Percentiles rank a stretch among this genome's conserved stretches.
phyloP scores from a whole-genome alignment of 345 rosid genomes.

The Lumnitzera littorea region DNA sequence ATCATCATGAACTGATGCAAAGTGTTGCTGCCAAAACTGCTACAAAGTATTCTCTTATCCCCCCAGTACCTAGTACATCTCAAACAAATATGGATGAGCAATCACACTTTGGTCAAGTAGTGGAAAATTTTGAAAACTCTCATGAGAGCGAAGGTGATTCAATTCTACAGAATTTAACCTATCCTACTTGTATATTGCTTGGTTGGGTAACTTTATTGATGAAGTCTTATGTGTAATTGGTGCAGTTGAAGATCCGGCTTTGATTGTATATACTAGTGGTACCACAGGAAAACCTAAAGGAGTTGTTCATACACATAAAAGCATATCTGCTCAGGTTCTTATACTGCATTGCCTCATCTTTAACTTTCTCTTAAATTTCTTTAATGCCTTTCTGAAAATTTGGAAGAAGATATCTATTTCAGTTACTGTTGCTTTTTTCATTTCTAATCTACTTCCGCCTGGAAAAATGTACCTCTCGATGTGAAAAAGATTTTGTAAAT shows the following conservation, averaged over 20 bases:
- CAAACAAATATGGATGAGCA: conserved; percentile 16
- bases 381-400: not conserved
- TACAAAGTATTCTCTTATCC: conserved; percentile 63
- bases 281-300: conserved; percentile 99
- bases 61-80: conserved; percentile 38
- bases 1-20: conserved; percentile 58
- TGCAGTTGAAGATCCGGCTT: conserved; percentile 76
- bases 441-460: no score
- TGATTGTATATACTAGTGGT: conserved; percentile 91
- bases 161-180: conserved; percentile 5
- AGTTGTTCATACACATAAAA: conserved; percentile 85
- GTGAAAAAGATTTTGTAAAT: no score
- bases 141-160: conserved; percentile 14
- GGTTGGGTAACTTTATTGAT: not conserved
- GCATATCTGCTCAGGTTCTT: conserved; percentile 75
- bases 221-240: conserved; percentile 9
- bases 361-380: not conserved
- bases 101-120: conserved; percentile 25
- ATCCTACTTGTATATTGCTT: not conserved
- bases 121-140: conserved; percentile 22
- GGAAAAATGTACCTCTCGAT: no score
- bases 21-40: conserved; percentile 56
- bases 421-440: no score
- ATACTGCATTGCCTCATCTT: not conserved
- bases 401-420: not conserved